Evolutionary conservation across 2,329 filamentous ascomycete genomes (phyloP), one percentile per base, ranked within the genome.

Genomic region (Fusarium sp.): DNA sequence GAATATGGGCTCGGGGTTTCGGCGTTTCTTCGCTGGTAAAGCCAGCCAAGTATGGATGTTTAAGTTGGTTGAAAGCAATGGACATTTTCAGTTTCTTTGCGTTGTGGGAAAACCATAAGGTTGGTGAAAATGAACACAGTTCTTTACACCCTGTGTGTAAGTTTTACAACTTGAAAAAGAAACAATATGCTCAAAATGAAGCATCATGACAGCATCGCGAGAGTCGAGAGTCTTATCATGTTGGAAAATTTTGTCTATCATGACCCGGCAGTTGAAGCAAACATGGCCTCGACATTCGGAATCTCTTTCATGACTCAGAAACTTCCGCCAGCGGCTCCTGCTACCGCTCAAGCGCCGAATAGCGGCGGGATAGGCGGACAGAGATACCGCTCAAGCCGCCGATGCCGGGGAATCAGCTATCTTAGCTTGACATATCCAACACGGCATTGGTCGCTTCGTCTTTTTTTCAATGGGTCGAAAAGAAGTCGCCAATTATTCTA

Each of bases 261-360:
- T 64, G 49, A 32, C 32, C 50, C 16, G 25, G 40, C 15, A 52
- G 32, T 52, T 25, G 14, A n/a, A 30, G 46, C 24, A 10, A 30
- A n/a, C 11, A 25, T 22, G 12, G 12, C 12, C 25, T 61, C 54
- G 38, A 30, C 24, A 46, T 67, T 66, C 32, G 40, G 49, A 62
- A 44, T 46, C 30, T 62, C 32, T 24, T 27, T 27, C 66, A 63
- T 70, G 66, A 70, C 52, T 70, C 67, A 70, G 51, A 47, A 51
- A 46, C 38, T 44, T 57, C 67, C 43, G 50, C 45, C 67, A 67
- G 66, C 67, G 68, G 67, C 62, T 59, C 47, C 27, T 47, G 25
- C 40, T 58, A 62, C 68, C 62, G 67, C 67, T 43, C n/a, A 47
- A 44, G 46, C 42, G 15, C 63, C 16, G 24, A 46, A 42, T 49